Percentiles rank a stretch among this genome's conserved stretches.
Conservation (phyloP, 225 moss, liverwort and hornwort species). For the Takakia lepidozioides region DNA sequence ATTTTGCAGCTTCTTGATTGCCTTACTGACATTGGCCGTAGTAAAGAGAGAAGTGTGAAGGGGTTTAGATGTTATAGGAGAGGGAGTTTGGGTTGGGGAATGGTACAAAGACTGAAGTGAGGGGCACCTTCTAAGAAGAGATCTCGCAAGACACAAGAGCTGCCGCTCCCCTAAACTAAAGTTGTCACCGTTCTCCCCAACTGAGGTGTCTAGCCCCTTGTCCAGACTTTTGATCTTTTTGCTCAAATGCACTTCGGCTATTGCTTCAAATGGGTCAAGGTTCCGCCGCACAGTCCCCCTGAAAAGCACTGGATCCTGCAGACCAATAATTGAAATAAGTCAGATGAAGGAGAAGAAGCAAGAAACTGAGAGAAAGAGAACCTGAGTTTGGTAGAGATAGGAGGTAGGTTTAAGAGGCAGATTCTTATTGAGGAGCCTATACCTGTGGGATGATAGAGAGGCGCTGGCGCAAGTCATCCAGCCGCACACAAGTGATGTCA, state of each 20-base stretch:
- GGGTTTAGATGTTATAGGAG: no score
- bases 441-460: constrained; percentile 96
- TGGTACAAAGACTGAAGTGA: no score
- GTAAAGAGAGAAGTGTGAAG: no score
- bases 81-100: no score
- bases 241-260: constrained; percentile 57
- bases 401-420: no score
- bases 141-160: constrained; percentile 73
- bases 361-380: no score
- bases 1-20: no score
- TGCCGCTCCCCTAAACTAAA: constrained; percentile 87
- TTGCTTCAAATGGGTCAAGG: constrained; percentile 83
- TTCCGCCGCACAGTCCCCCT: constrained; percentile 77
- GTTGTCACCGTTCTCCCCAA: constrained; percentile 79
- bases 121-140: constrained; percentile 68
- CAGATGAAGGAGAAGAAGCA: no score
- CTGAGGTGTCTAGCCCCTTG: constrained; percentile 52
- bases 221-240: constrained; percentile 55
- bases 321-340: no score
- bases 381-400: no score
- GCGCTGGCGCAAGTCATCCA: constrained; percentile 85
- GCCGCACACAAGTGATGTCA: constrained; percentile 50
- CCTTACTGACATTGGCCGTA: no score
- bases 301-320: constrained; percentile 88
- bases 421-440: no score